Base-by-base conservation (phyloP, 345 rosid genomes). In the Aurinia saxatilis region DNA sequence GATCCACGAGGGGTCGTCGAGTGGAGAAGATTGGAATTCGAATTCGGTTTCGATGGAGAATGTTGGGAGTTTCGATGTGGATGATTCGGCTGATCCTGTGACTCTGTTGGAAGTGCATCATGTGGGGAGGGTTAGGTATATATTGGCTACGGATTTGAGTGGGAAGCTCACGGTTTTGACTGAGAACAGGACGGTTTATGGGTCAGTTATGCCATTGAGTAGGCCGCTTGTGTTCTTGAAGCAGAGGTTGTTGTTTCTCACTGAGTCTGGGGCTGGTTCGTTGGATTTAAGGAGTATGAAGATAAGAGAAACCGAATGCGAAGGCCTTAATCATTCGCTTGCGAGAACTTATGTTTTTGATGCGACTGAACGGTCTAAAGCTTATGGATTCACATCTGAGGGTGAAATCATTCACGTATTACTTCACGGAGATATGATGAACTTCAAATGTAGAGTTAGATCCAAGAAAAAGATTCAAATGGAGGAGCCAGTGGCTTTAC, bases 391-490 rank as follows among this genome's bases (percentile, higher is more conserved):
- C 51, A 89, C 98, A n/a, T 80, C 83, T 0, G 95, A 83, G 2
- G 95, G 98, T 5, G 89, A 89, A 57, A 60, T 89, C 67, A 84
- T 89, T 70, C 93, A 92, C 30, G 80, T 89, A 0, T 29, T 84
- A 64, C 76, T 92, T 54, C 78, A 87, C 10, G 97, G 97, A 17
- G 97, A 92, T 77, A 69, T 85, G 8, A 76, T 82, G 84, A 92
- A 92, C 80, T 92, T 89, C 81, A 92, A 92, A 65, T 92, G 98
- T 77, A 78, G 96, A 77, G 95, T 92, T 14, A 76, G 98, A 70
- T 87, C 84, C 46, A 89, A 85, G 80, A 92, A 75, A 48, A 92
- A 81, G 78, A 63, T 80, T n/a, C 91, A 84, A 45, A 67, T 84
- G 70, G 80, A 73, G 8, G 85, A 75, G 73, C 93, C 93, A 2